Base-by-base conservation (phyloP, 306 rosid genomes). In the Corylus avellana region DNA sequence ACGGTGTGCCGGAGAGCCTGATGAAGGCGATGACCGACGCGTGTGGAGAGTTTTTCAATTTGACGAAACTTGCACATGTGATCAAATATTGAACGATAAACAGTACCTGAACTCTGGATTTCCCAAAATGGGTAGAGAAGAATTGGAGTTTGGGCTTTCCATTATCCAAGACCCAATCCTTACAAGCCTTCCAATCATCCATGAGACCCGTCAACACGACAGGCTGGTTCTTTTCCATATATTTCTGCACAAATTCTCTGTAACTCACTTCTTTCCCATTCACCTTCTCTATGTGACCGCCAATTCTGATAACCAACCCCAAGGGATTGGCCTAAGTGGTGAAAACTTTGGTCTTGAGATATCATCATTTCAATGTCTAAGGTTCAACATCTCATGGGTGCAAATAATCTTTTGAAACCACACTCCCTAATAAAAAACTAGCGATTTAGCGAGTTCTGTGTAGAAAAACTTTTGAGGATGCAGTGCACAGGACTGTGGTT, bases 151-250 rank as follows among this genome's bases (percentile, higher is more conserved):
- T 87, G 46, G 98, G 93, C 61, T 83, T 80, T 16, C 85, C 92
- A 50, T 85, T 44, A 61, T 47, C 82, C 50, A 61, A 63, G 82
- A 92, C 91, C 96, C 98, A 95, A 18, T 95, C 98, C 72, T 71
- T 67, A 85, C 77, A 90, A 85, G 98, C 94, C 35, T 78, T 90
- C 98, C 97, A 95, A 86, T 87, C 87, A 20, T 90, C 93, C 87
- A 86, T 87, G 46, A 92, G 83, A 76, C 95, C 96, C 9, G 92
- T 91, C 62, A 92, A 77, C 61, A 95, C 85, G 70, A 95, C 92
- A 14, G 98, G 98, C 18, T 77, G 86, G 83, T 95, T 95, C 83
- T 85, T 90, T 54, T 87, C 85, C 98, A 92, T 80, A 70, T 78
- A 92, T 12, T 83, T 83, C 80, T 86, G 66, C 55, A 78, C 97